Evolutionary conservation across 352 stramenopile species (phyloP), one percentile per base, ranked within the genome.

Genomic region (Pythium phragmitis): DNA sequence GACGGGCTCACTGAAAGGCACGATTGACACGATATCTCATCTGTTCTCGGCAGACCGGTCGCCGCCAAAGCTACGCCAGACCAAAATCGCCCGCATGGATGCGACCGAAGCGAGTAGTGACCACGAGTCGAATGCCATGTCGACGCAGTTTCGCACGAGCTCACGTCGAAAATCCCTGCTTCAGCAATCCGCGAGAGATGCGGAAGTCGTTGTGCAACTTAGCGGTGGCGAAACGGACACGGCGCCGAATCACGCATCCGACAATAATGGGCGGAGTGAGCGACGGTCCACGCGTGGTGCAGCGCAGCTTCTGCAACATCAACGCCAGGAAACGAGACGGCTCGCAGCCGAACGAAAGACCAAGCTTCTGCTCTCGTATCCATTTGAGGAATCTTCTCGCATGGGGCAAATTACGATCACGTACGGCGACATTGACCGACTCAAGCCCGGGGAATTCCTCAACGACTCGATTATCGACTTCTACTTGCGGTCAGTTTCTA

Each of bases 401-500:
- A 36, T 61, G 0, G 83, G 83, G 4, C 67, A 79, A 33, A 89
- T 94, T 33, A 80, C 75, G 1, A 71, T 98, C 61, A 88, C 81
- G 17, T 77, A 92, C 26, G 87, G 92, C 33, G 94, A 98, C 60
- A 82, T 92, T 23, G 85, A 96, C 37, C 76, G 91, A 16, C 77
- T 98, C 11, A 74, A 77, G n/a, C 91, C 91, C 2, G 85, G 81
- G 12, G 87, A 98, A 68, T 98, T 98, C 67, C 67, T 99, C 53
- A 98, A 98, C 74, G 91, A 98, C 75, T 94, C 88, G 63, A 85
- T 97, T 63, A 90, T 97, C 36, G 92, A 97, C 61, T 97, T 97
- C 55, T 97, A 97, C 65, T 67, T 97, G n/a, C 88, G 91, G 84
- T 96, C 51, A 52, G 56, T 45, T 42, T 47, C 36, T 42, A 17